Evolutionary conservation across 306 rosid genomes (phyloP), one percentile per base, ranked within the genome.

Genomic region (Oemleria cerasiformis): DNA sequence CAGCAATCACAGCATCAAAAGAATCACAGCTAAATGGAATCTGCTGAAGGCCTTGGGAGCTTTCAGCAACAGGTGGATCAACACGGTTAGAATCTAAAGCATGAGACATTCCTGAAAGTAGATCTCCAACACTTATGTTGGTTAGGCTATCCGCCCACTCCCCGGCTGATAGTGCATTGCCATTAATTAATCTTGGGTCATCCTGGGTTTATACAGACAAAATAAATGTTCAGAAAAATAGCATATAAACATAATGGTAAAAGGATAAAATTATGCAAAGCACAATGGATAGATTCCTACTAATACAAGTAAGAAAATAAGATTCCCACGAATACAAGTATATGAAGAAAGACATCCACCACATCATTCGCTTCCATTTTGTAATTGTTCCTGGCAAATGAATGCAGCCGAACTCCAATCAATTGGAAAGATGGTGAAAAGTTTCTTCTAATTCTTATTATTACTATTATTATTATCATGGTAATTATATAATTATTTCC

Each of bases 111-210:
- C 85, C 85, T 49, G 82, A 84, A 72, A 91, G 96, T 41, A 94
- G 87, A 64, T 94, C 97, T 75, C 99, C 97, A 30, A 94, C 76
- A 57, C 95, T 94, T 79, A 89, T 82, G 85, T 91, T 86, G 63
- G 99, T 94, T 66, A 94, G 97, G 91, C 92, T 94, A 82, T 94
- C 99, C 57, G 96, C 99, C 99, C 99, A 94, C 66, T 85, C 97
- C 67, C 89, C 89, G 65, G 96, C 91, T 53, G 99, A 91, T 70
- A 85, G 74, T 65, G 84, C 87, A 9, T 84, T 72, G 69, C 88
- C 91, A 77, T 74, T 79, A 84, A 77, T 80, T 73, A 83, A 70
- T 77, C 80, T 88, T 77, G 75, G 72, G 68, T 79, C 95, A 75
- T 84, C 92, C 99, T 94, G 72, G 21, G 40, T 62, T 64, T 9